A percentile compares a stretch with the other conserved stretches of the same genome.
These are phyloP conservation scores for Escovopsis weberi DNA, from an alignment of 2,329 filamentous ascomycete genomes.

Conservation along the genomic window DNA sequence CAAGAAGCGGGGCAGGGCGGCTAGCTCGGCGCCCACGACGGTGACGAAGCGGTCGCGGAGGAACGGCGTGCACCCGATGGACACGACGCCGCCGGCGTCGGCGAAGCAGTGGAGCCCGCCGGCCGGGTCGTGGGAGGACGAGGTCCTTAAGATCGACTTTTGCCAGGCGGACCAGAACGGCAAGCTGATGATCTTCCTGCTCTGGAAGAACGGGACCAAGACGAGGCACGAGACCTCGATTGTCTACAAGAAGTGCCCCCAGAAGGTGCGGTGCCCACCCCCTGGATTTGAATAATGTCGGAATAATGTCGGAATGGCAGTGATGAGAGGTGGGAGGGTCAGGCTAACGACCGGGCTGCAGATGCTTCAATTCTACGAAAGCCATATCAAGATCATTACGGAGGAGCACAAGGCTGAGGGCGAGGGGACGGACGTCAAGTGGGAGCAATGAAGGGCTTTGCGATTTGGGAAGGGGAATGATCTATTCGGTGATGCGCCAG, in stretches of 20 bases:
- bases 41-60: conserved; percentile 31
- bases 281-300: too few relatives aligned
- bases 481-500: too few relatives aligned
- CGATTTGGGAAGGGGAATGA: not conserved
- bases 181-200: conserved; percentile 51
- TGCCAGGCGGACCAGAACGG: conserved; percentile 49
- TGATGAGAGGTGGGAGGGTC: not conserved
- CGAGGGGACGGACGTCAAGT: conserved; percentile 1
- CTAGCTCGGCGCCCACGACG: conserved; percentile 22
- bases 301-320: too few relatives aligned
- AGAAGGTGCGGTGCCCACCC: conserved; percentile 40
- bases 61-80: conserved; percentile 34
- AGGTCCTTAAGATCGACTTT: conserved; percentile 55
- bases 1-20: conserved; percentile 44
- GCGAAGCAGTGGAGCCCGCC: conserved; percentile 49
- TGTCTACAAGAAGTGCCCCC: conserved; percentile 63
- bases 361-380: conserved; percentile 48
- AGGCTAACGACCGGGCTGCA: conserved; percentile 11
- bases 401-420: conserved; percentile 15
- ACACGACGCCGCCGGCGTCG: conserved; percentile 32
- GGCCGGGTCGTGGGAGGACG: conserved; percentile 61
- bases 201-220: conserved; percentile 61
- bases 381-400: conserved; percentile 39
- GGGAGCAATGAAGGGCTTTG: too few relatives aligned
- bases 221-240: conserved; percentile 55